phyloP scores from a whole-genome alignment of 495 filamentous ascomycete genomes.

The Penicillium lagena region DNA sequence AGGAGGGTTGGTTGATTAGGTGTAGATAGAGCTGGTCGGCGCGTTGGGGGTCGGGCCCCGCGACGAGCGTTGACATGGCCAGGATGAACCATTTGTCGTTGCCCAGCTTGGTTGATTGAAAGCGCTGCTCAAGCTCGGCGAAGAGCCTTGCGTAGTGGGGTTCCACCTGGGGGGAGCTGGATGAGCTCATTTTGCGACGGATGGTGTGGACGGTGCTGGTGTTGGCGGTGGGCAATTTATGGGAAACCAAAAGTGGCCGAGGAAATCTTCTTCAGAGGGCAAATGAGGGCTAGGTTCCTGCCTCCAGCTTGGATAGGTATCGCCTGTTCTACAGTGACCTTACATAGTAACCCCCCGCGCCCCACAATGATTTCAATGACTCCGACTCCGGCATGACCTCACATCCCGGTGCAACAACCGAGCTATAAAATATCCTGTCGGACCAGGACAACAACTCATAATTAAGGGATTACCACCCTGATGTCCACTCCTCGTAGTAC shows the following conservation, averaged over 20 bases:
- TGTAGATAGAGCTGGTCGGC: constrained; percentile 44
- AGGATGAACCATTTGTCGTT: constrained; percentile 53
- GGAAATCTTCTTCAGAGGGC: no score
- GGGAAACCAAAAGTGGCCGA: no score
- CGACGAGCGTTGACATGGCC: constrained; percentile 37
- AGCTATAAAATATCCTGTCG: constrained; percentile 10
- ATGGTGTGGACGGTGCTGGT: neutral
- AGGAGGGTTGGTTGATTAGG: constrained; percentile 35
- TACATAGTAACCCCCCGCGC: constrained; percentile 1
- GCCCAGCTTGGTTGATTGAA: constrained; percentile 40
- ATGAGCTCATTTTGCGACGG: constrained; percentile 11
- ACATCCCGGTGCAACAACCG: constrained; percentile 6
- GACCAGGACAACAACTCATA: no score
- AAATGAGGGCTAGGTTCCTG: no score
- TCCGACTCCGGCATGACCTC: constrained; percentile 32
- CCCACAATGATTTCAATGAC: constrained; percentile 35
- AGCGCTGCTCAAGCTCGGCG: constrained; percentile 42
- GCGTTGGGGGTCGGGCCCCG: constrained; percentile 39
- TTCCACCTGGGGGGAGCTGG: constrained; percentile 13
- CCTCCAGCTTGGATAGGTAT: no score
- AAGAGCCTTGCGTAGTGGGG: constrained; percentile 38
- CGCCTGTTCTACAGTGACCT: no score
- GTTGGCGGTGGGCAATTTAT: no score
- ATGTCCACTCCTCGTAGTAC: no score
- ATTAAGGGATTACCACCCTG: no score